These are phyloP conservation scores for Vitis amurensis DNA, from an alignment of 164 flowering plant species.

Conservation along the genomic window DNA sequence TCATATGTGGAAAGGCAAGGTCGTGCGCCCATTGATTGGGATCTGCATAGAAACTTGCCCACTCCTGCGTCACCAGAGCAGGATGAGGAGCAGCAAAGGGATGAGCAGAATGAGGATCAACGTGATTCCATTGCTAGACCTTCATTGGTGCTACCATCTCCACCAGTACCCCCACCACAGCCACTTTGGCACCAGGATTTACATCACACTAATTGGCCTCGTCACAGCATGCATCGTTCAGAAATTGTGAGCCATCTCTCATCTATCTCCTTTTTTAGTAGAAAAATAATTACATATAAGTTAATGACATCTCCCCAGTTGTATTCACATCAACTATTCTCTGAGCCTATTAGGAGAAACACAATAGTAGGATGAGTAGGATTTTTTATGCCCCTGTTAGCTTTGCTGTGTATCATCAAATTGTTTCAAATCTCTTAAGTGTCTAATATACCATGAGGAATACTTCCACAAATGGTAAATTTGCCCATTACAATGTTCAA, in stretches of 20 bases:
- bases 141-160: constrained; percentile 50
- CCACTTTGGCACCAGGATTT: constrained; percentile 76
- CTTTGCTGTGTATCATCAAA: too few relatives aligned
- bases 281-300: too few relatives aligned
- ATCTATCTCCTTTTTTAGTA: too few relatives aligned
- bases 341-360: too few relatives aligned
- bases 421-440: too few relatives aligned
- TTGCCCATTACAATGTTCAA: too few relatives aligned
- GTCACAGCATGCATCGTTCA: constrained; percentile 69
- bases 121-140: constrained; percentile 46
- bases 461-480: too few relatives aligned
- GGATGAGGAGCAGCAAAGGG: constrained; percentile 47
- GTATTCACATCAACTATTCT: too few relatives aligned
- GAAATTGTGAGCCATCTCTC: constrained; percentile 54
- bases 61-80: constrained; percentile 44
- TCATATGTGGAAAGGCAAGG: constrained; percentile 73
- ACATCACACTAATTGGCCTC: constrained; percentile 68
- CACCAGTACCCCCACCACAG: constrained; percentile 79
- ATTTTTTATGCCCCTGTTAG: too few relatives aligned
- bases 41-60: constrained; percentile 52
- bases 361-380: too few relatives aligned
- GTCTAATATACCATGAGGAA: too few relatives aligned
- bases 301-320: too few relatives aligned
- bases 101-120: constrained; percentile 46
- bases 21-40: constrained; percentile 71